phyloP scores from a whole-genome alignment of 75 land plant genomes.

The Pinus tabuliformis region DNA sequence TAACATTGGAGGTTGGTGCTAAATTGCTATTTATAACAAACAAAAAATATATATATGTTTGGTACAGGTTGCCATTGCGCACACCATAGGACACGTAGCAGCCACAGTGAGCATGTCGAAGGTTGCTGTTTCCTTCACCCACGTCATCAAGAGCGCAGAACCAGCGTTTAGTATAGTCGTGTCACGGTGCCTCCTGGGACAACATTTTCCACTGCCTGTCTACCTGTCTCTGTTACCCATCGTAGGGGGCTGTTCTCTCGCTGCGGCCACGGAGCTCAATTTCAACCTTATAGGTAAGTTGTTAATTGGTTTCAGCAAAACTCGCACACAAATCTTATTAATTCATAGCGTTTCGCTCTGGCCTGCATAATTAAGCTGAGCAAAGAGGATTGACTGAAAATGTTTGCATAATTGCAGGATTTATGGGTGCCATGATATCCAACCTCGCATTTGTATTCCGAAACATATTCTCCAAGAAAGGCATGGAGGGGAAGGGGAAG shows the following conservation, averaged over 20 bases:
- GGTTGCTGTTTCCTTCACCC: slow-evolving; percentile 82
- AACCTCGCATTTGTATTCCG: slow-evolving; percentile 80
- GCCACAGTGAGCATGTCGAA: slow-evolving; percentile 83
- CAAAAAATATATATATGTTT: background rate
- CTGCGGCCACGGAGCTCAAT: slow-evolving; percentile 81
- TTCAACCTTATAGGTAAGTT: slow-evolving; percentile 74
- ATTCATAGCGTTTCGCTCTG: no score
- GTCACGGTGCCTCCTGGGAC: slow-evolving; percentile 58
- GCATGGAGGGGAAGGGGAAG: slow-evolving; percentile 55
- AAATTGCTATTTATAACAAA: background rate
- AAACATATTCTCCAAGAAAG: slow-evolving; percentile 77
- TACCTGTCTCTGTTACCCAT: slow-evolving; percentile 75
- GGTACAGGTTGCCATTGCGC: no score
- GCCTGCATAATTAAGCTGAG: no score
- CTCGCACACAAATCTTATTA: no score
- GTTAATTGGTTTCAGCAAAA: no score
- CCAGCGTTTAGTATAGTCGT: slow-evolving; percentile 77
- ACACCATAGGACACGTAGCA: slow-evolving; percentile 81
- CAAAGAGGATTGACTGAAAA: no score
- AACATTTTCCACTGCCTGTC: slow-evolving; percentile 50
- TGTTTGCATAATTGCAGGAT: slow-evolving; percentile 29
- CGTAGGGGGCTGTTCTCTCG: slow-evolving; percentile 61
- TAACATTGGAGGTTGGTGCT: background rate
- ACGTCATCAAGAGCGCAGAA: slow-evolving; percentile 80
- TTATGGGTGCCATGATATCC: slow-evolving; percentile 86